Evolutionary conservation across 2,329 filamentous ascomycete genomes (phyloP).

Genomic region (Chaetomiaceae sp.): DNA sequence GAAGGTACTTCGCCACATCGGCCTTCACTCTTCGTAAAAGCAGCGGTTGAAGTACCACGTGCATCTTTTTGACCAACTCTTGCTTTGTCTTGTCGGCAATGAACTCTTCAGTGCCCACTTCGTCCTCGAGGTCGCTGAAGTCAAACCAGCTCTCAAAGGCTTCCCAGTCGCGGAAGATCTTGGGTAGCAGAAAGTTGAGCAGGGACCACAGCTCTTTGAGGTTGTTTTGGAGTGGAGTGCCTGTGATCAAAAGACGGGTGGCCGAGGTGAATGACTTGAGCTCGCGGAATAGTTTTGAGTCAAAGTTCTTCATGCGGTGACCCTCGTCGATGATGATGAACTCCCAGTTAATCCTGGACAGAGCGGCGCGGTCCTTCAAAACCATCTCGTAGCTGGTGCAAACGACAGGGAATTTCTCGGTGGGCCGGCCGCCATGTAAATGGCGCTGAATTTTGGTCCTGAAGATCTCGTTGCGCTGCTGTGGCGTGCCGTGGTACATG

Average conservation of each 20-base stretch:
- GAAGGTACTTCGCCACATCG: conserved; percentile 85
- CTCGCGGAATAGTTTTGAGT: conserved; percentile 85
- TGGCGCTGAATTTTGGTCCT: conserved; percentile 63
- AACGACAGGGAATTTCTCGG: conserved; percentile 74
- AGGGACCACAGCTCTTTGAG: conserved; percentile 91
- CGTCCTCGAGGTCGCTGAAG: conserved; percentile 85
- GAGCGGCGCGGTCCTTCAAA: conserved; percentile 75
- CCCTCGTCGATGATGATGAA: conserved; percentile 99
- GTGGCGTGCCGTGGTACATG: conserved; percentile 81
- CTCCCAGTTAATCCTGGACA: conserved; percentile 86
- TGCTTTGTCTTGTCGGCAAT: conserved; percentile 72
- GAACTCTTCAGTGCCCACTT: conserved; percentile 70
- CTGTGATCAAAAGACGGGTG: conserved; percentile 86
- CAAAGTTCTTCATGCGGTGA: conserved; percentile 94
- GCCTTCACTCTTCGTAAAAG: conserved; percentile 83
- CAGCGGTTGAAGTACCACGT: conserved; percentile 87
- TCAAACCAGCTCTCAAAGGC: conserved; percentile 97
- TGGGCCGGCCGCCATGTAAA: conserved; percentile 54
- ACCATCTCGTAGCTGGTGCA: conserved; percentile 97
- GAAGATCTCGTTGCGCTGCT: conserved; percentile 71
- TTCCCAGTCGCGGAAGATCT: conserved; percentile 87
- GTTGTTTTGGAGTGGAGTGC: conserved; percentile 93
- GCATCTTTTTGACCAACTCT: conserved; percentile 78
- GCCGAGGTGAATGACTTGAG: conserved; percentile 83
- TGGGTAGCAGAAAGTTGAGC: conserved; percentile 85